A percentile compares a stretch with the other conserved stretches of the same genome.
phyloP scores from a whole-genome alignment of 768 basidiomycete species.

The Amanita exitialis region DNA sequence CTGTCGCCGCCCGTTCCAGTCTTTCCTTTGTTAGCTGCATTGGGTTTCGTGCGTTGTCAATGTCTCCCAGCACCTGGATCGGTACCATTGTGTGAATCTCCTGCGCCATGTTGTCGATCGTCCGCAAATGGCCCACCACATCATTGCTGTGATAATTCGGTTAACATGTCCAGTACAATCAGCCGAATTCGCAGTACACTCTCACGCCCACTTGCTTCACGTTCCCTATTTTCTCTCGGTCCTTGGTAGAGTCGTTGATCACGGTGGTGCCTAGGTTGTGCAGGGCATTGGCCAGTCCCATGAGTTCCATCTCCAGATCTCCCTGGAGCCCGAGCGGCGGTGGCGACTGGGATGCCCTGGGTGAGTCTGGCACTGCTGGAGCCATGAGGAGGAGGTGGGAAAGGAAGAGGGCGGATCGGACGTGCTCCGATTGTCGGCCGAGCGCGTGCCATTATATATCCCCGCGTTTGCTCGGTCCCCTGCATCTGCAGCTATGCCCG shows the following conservation, averaged over 20 bases:
- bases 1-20: conserved; percentile 74
- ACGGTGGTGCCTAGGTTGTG: conserved; percentile 81
- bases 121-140: conserved; percentile 55
- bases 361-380: conserved; percentile 47
- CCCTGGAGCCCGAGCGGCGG: conserved; percentile 60
- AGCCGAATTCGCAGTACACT: conserved; percentile 37
- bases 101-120: conserved; percentile 61
- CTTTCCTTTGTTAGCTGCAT: conserved; percentile 75
- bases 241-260: conserved; percentile 75
- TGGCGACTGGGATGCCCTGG: conserved; percentile 65
- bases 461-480: neutral
- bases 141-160: conserved; percentile 45
- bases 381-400: conserved; percentile 5
- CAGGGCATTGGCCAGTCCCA: conserved; percentile 67
- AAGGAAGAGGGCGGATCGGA: neutral
- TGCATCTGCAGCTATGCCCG: conserved; percentile 8
- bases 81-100: conserved; percentile 58
- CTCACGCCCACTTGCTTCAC: conserved; percentile 71
- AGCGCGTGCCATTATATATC: neutral
- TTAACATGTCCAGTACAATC: neutral
- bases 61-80: conserved; percentile 65
- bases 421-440: conserved; percentile 8
- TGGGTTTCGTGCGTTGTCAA: conserved; percentile 74
- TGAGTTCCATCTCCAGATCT: conserved; percentile 64
- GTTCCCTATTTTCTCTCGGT: conserved; percentile 58